Evolutionary conservation across 148 eudicot species (phyloP).

Genomic region (Simmondsia chinensis): DNA sequence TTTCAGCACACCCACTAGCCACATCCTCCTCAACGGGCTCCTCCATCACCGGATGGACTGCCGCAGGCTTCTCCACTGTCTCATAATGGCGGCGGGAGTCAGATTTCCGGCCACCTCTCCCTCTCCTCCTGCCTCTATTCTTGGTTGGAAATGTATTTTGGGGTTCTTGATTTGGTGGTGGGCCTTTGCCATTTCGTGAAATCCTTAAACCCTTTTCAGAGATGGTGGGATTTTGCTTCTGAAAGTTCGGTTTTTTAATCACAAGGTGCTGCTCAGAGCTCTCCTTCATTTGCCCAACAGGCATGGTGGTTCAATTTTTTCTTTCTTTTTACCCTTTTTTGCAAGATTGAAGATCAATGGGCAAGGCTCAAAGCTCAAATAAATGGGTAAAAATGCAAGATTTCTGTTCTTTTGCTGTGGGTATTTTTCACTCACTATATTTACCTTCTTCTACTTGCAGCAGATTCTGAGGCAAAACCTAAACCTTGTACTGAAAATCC

Average conservation of each 20-base stretch:
- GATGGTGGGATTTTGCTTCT: slow-evolving; percentile 21
- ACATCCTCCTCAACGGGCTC: slow-evolving; percentile 2
- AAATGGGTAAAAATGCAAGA: slow-evolving; percentile 11
- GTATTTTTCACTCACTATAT: too few relatives aligned
- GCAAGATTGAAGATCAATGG: slow-evolving; percentile 1
- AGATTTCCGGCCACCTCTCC: slow-evolving; percentile 51
- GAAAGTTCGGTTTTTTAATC: slow-evolving; percentile 28
- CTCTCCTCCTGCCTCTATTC: slow-evolving; percentile 52
- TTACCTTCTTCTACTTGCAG: too few relatives aligned
- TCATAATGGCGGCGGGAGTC: slow-evolving; percentile 56
- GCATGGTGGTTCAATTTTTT: too few relatives aligned
- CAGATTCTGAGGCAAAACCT: too few relatives aligned
- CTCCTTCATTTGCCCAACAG: slow-evolving; percentile 58
- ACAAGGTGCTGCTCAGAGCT: slow-evolving; percentile 47
- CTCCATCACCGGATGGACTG: slow-evolving; percentile 1
- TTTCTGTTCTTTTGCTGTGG: too few relatives aligned
- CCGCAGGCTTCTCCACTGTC: slow-evolving; percentile 19
- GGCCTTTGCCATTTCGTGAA: slow-evolving; percentile 38
- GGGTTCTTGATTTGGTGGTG: slow-evolving; percentile 25
- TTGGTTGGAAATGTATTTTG: slow-evolving; percentile 31
- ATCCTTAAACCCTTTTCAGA: slow-evolving; percentile 29
- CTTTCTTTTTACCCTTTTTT: too few relatives aligned
- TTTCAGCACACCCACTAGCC: slow-evolving; percentile 7
- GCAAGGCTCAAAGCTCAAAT: neutral
- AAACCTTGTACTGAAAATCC: too few relatives aligned